These are phyloP conservation scores for Penicillium silybi DNA, from an alignment of 495 filamentous ascomycete species.

Conservation along the genomic window DNA sequence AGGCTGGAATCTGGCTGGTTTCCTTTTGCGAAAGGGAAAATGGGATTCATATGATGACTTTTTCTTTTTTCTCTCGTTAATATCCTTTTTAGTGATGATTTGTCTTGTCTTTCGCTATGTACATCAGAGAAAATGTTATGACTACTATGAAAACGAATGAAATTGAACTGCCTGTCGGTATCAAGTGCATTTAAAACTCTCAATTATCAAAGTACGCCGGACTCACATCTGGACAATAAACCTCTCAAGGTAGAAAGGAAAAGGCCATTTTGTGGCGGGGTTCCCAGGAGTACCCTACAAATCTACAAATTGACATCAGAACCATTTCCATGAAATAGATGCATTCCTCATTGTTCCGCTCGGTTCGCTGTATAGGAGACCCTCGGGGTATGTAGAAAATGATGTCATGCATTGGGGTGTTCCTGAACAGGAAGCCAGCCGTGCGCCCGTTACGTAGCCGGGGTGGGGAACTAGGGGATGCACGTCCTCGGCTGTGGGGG, in stretches of 20 bases:
- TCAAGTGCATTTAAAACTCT: neutral
- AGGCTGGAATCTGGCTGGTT: neutral
- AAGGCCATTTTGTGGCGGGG: neutral
- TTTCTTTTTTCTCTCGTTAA: neutral
- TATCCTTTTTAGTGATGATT: neutral
- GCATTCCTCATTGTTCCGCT: neutral
- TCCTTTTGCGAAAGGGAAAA: neutral
- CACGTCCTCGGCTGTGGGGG: slow-evolving; percentile 7
- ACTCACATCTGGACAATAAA: neutral
- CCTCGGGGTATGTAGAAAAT: neutral
- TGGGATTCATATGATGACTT: neutral
- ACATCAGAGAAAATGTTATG: neutral
- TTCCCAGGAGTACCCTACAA: neutral
- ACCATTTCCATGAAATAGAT: neutral
- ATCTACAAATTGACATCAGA: neutral
- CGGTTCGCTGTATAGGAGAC: neutral
- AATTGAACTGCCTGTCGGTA: too few species aligned
- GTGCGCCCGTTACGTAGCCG: slow-evolving; percentile 17
- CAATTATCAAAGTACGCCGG: neutral
- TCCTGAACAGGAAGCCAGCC: slow-evolving; percentile 1
- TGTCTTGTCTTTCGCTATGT: neutral
- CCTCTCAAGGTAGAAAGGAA: too few species aligned
- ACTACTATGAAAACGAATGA: neutral
- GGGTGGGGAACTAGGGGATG: neutral
- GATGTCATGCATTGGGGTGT: slow-evolving; percentile 13